Conservation (phyloP, 345 rosid species). For the Dimocarpus longan region DNA sequence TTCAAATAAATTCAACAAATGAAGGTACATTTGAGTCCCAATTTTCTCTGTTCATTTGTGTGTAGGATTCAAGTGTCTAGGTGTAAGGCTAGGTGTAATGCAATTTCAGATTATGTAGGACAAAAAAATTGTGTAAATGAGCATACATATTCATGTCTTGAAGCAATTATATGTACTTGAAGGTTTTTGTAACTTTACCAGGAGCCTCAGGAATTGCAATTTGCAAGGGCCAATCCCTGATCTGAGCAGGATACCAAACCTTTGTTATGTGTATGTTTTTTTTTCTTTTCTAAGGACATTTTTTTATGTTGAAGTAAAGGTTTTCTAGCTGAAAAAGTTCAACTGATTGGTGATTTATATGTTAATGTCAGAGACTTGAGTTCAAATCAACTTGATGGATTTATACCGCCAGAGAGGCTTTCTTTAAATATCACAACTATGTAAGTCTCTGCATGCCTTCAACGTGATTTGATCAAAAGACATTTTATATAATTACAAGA, state of each 20-base stretch:
- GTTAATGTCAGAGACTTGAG: slow-evolving; percentile 75
- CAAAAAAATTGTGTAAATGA: background rate
- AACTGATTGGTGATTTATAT: background rate
- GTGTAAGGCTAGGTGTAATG: background rate
- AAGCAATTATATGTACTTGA: no score
- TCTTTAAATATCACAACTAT: slow-evolving; percentile 76
- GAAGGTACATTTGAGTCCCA: background rate
- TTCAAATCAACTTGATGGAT: slow-evolving; percentile 69
- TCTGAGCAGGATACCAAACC: slow-evolving; percentile 66
- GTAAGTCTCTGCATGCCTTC: slow-evolving; percentile 44
- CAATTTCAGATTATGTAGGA: background rate
- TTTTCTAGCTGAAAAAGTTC: slow-evolving; percentile 1
- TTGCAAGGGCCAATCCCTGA: slow-evolving; percentile 91
- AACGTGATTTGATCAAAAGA: background rate
- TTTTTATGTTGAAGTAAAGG: background rate
- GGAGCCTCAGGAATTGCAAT: slow-evolving; percentile 89
- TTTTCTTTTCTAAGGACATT: slow-evolving; percentile 1
- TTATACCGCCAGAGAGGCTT: slow-evolving; percentile 68
- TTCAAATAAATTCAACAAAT: background rate
- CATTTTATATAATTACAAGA: background rate
- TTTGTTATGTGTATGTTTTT: slow-evolving; percentile 82
- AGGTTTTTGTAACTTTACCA: slow-evolving; percentile 35
- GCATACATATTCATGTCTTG: background rate
- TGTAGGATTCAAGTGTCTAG: slow-evolving; percentile 8
- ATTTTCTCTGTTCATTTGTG: slow-evolving; percentile 6